Percentiles rank a stretch among this genome's conserved stretches.
Evolutionary conservation across 108 stramenopile species (phyloP).

Genomic region (Cyclostephanos tholiformis): DNA sequence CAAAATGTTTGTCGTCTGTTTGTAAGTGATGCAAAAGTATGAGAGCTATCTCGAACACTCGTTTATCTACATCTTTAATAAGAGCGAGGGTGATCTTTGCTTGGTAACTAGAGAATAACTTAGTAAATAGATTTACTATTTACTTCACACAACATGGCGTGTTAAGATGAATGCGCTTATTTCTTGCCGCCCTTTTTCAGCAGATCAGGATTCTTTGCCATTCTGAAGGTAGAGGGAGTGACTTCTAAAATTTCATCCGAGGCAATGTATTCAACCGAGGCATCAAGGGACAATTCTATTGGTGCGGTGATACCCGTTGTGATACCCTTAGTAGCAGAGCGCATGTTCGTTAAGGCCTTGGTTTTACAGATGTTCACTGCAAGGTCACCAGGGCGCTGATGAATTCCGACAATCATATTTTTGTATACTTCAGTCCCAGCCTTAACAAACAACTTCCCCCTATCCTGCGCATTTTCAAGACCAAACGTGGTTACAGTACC

Average conservation of each 20-base stretch:
- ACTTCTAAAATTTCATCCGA: conserved; percentile 97
- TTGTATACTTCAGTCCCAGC: conserved; percentile 90
- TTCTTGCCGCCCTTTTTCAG: conserved; percentile 56
- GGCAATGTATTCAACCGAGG: conserved; percentile 96
- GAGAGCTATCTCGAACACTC: too few species aligned
- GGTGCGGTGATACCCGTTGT: conserved; percentile 90
- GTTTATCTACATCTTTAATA: too few species aligned
- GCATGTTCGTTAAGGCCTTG: conserved; percentile 97
- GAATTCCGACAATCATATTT: conserved; percentile 98
- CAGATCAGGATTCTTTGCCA: conserved; percentile 93
- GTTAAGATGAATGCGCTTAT: conserved; percentile 1
- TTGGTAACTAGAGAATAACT: too few species aligned
- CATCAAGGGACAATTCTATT: conserved; percentile 92
- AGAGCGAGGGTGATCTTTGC: too few species aligned
- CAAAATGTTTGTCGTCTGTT: neutral
- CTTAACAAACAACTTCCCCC: conserved; percentile 90
- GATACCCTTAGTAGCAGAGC: conserved; percentile 95
- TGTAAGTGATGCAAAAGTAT: too few species aligned
- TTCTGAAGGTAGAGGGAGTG: conserved; percentile 88
- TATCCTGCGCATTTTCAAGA: conserved; percentile 91
- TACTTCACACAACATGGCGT: neutral
- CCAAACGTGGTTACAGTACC: conserved; percentile 92
- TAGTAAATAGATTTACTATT: too few species aligned
- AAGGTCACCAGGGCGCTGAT: conserved; percentile 97
- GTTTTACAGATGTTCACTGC: conserved; percentile 97